Percentiles rank a stretch among this genome's conserved stretches.
Evolutionary conservation across 169 alveolate genomes (phyloP).

Genomic region (Eimeria praecox): DNA sequence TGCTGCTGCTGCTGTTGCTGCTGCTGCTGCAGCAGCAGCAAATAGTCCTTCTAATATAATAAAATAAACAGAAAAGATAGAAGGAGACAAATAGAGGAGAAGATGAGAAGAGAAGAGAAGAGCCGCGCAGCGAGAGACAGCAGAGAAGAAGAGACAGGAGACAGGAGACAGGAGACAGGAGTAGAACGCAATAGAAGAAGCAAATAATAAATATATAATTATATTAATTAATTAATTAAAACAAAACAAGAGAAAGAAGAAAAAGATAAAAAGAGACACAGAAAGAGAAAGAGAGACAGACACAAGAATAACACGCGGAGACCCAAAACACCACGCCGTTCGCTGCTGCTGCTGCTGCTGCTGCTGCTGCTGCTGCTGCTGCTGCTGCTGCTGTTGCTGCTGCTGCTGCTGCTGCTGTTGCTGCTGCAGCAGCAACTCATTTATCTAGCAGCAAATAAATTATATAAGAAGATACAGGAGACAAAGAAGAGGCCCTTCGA

Average conservation of each 20-base stretch:
- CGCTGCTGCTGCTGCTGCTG: constrained; percentile 44
- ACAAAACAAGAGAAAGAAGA: neutral
- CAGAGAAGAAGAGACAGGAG: neutral
- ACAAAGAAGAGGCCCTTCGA: neutral
- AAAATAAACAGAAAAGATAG: neutral
- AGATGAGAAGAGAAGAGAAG: neutral
- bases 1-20: neutral
- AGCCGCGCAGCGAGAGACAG: neutral
- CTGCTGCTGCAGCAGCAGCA: neutral
- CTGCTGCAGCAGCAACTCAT: neutral
- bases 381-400: constrained; percentile 7
- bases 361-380: constrained; percentile 12
- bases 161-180: constrained; percentile 29
- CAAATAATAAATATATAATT: neutral
- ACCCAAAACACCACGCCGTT: neutral
- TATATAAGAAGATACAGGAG: neutral
- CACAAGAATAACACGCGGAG: neutral
- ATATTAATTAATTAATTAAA: neutral
- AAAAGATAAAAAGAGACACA: neutral
- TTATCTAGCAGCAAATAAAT: neutral
- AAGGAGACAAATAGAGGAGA: neutral
- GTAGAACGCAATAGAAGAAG: neutral
- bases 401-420: constrained; percentile 25
- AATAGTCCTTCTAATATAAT: neutral
- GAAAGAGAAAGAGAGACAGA: neutral